Base-by-base conservation (phyloP, 116 monocot genomes). In the Cymodocea nodosa region DNA sequence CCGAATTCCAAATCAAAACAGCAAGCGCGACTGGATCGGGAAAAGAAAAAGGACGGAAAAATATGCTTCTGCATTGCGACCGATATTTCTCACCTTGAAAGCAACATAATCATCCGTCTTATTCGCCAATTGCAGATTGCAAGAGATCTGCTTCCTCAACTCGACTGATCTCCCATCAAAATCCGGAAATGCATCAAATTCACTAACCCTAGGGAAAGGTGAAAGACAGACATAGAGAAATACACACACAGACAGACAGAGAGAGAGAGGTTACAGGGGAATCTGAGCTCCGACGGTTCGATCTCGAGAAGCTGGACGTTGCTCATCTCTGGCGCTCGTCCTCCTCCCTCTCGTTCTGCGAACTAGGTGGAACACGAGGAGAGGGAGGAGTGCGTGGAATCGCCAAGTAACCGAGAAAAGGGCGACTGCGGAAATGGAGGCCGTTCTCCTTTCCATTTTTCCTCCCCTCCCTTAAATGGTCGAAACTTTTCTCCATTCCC, bases 111-210 rank as follows among this genome's bases (percentile, higher is more conserved):
- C 83, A 23, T 85, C 88, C 34, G 92, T 79, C 62, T 81, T 92
- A 77, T 92, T 92, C 30, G 83, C 65, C 16, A 92, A 64, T 65
- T 81, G 87, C 17, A 92, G 80, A 20, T 83, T 82, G 57, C 92
- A 92, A 44, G 92, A 87, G 79, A 87, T 92, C 88, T 92, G 92
- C 85, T 87, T 92, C 81, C 75, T 79, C 56, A 92, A 77, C 59
- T 92, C 92, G 68, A 92, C 92, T 92, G 49, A 52, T 70, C 62
- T 11, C 44, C 44, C 44, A 44, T 8, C 30, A 5, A 44, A 64
- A 2, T 10, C n/a, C 69, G 20, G 20, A 5, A 30, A 30, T 3
- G 30, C 44, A n/a, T 34, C 35, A 36, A 35, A 61, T 30, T 8
- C 35, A 16, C 50, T 2, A 59, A 36, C 19, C 39, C 59, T 16